phyloP scores from a whole-genome alignment of 441 rosid species.

The Aleurites moluccanus region DNA sequence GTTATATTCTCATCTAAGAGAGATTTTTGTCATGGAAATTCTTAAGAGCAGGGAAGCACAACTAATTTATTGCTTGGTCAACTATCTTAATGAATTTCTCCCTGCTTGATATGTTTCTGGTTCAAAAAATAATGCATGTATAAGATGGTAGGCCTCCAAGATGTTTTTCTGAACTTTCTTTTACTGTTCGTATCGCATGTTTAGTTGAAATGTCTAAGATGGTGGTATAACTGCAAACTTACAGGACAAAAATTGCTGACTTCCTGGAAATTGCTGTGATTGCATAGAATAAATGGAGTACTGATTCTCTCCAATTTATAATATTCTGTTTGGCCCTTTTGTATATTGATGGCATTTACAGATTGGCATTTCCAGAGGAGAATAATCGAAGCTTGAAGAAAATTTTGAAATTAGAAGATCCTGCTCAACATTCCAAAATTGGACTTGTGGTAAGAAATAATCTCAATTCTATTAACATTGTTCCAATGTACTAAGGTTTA shows the following conservation, averaged over 20 bases:
- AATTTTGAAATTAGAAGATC: slow-evolving; percentile 73
- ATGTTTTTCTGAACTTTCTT: neutral
- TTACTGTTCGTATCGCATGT: neutral
- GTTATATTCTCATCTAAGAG: neutral
- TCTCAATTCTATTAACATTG: neutral
- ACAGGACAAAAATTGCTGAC: neutral
- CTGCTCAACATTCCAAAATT: slow-evolving; percentile 61
- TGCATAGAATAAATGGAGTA: neutral
- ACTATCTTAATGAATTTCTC: neutral
- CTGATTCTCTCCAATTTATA: neutral
- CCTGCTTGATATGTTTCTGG: neutral
- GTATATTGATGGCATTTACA: slow-evolving; percentile 24
- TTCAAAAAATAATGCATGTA: neutral
- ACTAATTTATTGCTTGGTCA: neutral
- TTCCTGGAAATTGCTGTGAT: neutral
- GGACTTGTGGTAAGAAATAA: slow-evolving; percentile 69
- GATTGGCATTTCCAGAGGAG: slow-evolving; percentile 85
- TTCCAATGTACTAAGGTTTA: neutral
- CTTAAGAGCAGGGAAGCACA: neutral
- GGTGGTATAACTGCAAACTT: neutral
- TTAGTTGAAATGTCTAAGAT: neutral
- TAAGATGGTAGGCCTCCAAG: neutral
- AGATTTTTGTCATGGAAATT: neutral
- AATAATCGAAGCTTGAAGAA: slow-evolving; percentile 75
- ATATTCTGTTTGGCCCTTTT: neutral